phyloP scores from a whole-genome alignment of 495 filamentous ascomycete species.

The Podospora pseudocomata region DNA sequence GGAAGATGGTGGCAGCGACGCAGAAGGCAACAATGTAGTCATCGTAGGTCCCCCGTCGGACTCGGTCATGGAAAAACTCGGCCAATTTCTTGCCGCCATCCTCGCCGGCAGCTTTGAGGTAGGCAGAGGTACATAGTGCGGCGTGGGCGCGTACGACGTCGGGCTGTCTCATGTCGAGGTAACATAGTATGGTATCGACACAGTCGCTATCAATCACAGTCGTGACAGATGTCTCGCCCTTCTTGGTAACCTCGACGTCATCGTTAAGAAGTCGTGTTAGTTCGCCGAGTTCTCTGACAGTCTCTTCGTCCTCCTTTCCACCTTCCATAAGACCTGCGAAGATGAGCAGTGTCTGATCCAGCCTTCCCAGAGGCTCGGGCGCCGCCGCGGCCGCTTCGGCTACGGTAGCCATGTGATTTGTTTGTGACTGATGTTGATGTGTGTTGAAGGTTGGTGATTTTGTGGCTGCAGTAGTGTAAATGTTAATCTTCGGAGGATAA shows the following conservation, averaged over 20 bases:
- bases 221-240: conserved; percentile 49
- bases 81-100: conserved; percentile 61
- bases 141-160: conserved; percentile 67
- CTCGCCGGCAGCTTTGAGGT: conserved; percentile 70
- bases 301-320: conserved; percentile 53
- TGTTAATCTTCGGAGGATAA: background rate
- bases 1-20: conserved; percentile 80
- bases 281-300: conserved; percentile 42
- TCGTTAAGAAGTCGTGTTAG: conserved; percentile 52
- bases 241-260: conserved; percentile 36
- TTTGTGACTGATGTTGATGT: background rate
- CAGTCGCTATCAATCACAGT: conserved; percentile 69
- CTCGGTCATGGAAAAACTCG: conserved; percentile 57
- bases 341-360: conserved; percentile 50
- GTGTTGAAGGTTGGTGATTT: background rate
- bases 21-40: conserved; percentile 77
- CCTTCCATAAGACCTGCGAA: conserved; percentile 55
- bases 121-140: conserved; percentile 70
- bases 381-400: conserved; percentile 9
- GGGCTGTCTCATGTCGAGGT: conserved; percentile 71
- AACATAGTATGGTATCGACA: conserved; percentile 73
- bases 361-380: conserved; percentile 21
- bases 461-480: background rate
- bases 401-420: conserved; percentile 20
- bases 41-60: conserved; percentile 51